Evolutionary conservation across 176 grass and related monocot species (phyloP).

Genomic region (Aegilops speltoides): DNA sequence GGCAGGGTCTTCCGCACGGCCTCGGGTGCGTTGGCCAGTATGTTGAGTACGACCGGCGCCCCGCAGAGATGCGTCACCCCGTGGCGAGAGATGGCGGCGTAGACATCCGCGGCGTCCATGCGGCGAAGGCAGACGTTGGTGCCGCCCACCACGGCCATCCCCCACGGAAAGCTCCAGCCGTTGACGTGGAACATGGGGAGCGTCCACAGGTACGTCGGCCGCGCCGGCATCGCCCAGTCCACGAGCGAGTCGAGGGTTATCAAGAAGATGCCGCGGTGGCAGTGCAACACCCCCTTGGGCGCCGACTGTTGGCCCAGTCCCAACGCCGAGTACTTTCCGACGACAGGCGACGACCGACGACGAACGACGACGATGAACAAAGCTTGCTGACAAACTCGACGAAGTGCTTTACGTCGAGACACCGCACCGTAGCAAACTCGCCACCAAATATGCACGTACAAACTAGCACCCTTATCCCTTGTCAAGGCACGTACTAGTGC

Average conservation of each 20-base stretch:
- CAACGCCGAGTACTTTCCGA: too few species aligned
- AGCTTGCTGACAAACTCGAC: too few species aligned
- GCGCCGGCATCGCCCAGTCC: constrained; percentile 55
- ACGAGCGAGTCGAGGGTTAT: constrained; percentile 57
- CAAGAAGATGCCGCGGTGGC: constrained; percentile 80
- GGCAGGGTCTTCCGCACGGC: constrained; percentile 40
- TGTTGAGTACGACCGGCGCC: constrained; percentile 83
- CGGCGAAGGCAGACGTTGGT: constrained; percentile 17
- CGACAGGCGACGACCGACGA: too few species aligned
- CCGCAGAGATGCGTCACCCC: constrained; percentile 67
- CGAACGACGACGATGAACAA: too few species aligned
- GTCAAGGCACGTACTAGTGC: too few species aligned
- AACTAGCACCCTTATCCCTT: too few species aligned
- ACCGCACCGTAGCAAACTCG: too few species aligned
- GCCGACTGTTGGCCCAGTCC: too few species aligned
- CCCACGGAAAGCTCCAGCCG: constrained; percentile 34
- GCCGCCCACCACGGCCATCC: too few species aligned
- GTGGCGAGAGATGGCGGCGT: constrained; percentile 37
- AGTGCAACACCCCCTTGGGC: constrained; percentile 85
- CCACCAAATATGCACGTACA: too few species aligned
- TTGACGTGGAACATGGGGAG: constrained; percentile 93
- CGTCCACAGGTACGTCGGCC: constrained; percentile 81
- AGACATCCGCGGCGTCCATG: constrained; percentile 3
- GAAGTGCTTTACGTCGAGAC: too few species aligned
- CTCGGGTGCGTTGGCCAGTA: constrained; percentile 63